Percentiles rank a stretch among this genome's conserved stretches.
These are phyloP conservation scores for Nemania serpens DNA, from an alignment of 2,329 filamentous ascomycete species.

Conservation along the genomic window DNA sequence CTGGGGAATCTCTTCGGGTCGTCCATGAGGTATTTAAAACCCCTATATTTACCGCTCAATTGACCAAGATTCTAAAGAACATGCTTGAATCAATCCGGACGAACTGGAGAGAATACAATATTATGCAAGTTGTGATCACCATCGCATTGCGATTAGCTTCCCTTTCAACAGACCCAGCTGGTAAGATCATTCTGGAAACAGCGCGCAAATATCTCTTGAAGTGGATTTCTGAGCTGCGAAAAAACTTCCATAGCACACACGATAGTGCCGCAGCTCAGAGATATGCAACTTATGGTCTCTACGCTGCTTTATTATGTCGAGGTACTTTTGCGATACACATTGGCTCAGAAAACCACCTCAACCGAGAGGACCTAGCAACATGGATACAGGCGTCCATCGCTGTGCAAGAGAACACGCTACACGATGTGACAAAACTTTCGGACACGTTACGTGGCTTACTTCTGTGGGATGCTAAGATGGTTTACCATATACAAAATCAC, in stretches of 20 bases:
- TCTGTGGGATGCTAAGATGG: constrained; percentile 53
- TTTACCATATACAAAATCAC: constrained; percentile 42
- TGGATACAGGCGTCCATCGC: constrained; percentile 36
- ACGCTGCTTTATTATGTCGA: constrained; percentile 60
- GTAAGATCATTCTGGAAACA: background rate
- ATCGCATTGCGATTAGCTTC: constrained; percentile 17
- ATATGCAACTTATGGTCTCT: constrained; percentile 53
- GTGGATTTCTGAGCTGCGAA: constrained; percentile 18
- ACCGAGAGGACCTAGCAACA: constrained; percentile 26
- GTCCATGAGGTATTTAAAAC: constrained; percentile 57
- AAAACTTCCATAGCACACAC: background rate
- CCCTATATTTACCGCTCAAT: constrained; percentile 50
- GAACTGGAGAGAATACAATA: constrained; percentile 64
- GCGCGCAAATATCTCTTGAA: constrained; percentile 14
- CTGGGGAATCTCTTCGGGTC: constrained; percentile 46
- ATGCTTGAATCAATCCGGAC: constrained; percentile 50
- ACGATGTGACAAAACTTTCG: constrained; percentile 44
- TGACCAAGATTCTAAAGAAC: constrained; percentile 52
- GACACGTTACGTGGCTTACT: constrained; percentile 45
- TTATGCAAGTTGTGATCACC: constrained; percentile 30
- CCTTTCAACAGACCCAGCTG: constrained; percentile 4
- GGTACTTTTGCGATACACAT: constrained; percentile 29
- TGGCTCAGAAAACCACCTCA: constrained; percentile 16
- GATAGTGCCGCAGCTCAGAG: constrained; percentile 33
- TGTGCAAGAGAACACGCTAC: constrained; percentile 53